Evolutionary conservation across 257 asterid genomes (phyloP).

Genomic region (Leonotis leonurus): DNA sequence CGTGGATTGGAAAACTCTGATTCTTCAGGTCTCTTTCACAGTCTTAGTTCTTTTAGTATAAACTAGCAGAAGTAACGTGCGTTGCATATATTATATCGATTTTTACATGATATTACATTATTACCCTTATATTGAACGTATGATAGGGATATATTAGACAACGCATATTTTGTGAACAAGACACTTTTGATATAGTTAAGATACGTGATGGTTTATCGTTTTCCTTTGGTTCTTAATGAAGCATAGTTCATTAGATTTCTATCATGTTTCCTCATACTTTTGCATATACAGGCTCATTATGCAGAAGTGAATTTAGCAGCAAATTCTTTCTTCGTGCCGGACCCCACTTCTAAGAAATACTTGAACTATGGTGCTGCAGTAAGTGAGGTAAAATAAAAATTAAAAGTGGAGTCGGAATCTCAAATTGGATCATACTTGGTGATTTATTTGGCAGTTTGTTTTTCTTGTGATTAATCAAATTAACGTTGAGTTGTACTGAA

Average conservation of each 20-base stretch:
- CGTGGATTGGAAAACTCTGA: constrained; percentile 7
- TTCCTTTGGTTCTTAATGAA: no score
- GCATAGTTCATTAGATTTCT: background rate
- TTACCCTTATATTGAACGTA: no score
- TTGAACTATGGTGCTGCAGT: constrained; percentile 18
- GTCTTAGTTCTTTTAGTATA: no score
- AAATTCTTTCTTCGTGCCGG: constrained; percentile 10
- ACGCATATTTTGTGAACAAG: no score
- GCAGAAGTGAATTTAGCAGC: constrained; percentile 13
- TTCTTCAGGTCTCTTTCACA: constrained; percentile 4
- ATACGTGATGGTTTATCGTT: no score
- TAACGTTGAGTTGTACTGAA: background rate
- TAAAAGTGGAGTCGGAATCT: no score
- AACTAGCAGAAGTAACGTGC: no score
- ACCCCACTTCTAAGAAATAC: background rate
- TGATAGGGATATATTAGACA: no score
- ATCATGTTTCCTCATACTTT: background rate
- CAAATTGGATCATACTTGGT: no score
- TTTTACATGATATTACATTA: background rate
- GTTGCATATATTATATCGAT: no score
- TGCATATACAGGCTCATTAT: constrained; percentile 9
- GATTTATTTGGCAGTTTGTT: no score
- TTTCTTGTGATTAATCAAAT: no score
- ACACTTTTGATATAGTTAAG: background rate
- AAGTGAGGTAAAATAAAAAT: constrained; percentile 3